phyloP scores from a whole-genome alignment of 371 early-diverging fungal species.

The Nematocida sp. region DNA sequence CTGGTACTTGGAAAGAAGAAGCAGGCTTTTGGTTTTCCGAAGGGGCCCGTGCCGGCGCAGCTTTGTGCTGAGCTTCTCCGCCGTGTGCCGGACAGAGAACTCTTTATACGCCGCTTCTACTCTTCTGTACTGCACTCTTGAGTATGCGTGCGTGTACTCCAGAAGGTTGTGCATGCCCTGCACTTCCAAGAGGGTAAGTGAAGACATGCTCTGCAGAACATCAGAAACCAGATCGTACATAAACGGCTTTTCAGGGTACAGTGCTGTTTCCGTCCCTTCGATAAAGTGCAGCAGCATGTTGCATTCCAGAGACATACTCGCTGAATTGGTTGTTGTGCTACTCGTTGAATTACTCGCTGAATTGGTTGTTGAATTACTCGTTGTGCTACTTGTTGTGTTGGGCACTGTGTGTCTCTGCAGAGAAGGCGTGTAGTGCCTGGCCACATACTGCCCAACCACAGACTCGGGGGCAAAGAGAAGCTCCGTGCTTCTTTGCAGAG shows the following conservation, averaged over 20 bases:
- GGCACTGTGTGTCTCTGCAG: too few relatives aligned
- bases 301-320: too few relatives aligned
- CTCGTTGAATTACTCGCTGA: too few relatives aligned
- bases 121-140: neutral
- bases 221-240: neutral
- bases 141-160: slow-evolving; percentile 30
- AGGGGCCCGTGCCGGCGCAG: slow-evolving; percentile 4
- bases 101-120: neutral
- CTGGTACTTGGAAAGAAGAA: slow-evolving; percentile 27
- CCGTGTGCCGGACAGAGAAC: neutral
- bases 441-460: too few relatives aligned
- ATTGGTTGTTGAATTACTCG: too few relatives aligned
- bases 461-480: too few relatives aligned
- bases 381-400: too few relatives aligned
- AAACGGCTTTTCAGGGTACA: slow-evolving; percentile 41
- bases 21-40: neutral
- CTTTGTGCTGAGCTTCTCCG: neutral
- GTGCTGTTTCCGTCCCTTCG: neutral
- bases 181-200: neutral
- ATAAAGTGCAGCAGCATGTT: neutral
- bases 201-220: neutral
- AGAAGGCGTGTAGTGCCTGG: too few relatives aligned
- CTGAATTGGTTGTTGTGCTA: too few relatives aligned
- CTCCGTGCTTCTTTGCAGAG: too few relatives aligned
- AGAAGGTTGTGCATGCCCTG: slow-evolving; percentile 2